phyloP scores from a whole-genome alignment of 2,329 filamentous ascomycete genomes.

The Aspergillus sp. region DNA sequence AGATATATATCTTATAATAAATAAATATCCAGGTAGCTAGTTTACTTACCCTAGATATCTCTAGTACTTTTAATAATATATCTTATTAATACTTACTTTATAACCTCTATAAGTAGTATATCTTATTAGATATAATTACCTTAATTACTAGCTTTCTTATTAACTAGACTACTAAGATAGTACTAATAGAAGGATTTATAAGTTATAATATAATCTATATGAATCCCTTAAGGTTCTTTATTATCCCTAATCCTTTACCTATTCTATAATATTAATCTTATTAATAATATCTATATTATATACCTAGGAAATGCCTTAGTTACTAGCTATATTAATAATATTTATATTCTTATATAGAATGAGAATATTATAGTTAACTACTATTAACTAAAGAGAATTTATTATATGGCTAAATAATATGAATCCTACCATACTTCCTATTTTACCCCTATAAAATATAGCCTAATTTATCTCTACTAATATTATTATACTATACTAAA shows the following conservation, averaged over 20 bases:
- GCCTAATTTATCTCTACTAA: neutral
- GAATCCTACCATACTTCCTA: neutral
- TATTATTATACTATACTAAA: neutral
- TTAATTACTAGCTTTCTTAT: conserved; percentile 13
- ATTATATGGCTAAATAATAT: neutral
- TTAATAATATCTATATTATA: neutral
- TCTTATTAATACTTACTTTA: neutral
- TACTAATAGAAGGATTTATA: neutral
- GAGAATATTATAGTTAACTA: neutral
- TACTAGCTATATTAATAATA: neutral
- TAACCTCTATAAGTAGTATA: neutral
- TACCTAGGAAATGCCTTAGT: neutral
- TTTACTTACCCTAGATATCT: neutral
- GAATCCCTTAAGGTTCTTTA: conserved; percentile 5
- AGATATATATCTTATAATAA: conserved; percentile 1
- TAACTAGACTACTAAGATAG: conserved; percentile 1
- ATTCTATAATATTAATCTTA: conserved; percentile 20
- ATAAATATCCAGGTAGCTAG: neutral
- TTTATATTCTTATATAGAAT: neutral
- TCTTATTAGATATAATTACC: conserved; percentile 6
- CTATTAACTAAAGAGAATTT: neutral
- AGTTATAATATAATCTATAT: neutral
- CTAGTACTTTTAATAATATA: too few species aligned
- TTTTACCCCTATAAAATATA: neutral
- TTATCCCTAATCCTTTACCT: conserved; percentile 22